A percentile compares a stretch with the other conserved stretches of the same genome.
Conservation (phyloP, 148 eudicot species). For the Arctostaphylos glauca region DNA sequence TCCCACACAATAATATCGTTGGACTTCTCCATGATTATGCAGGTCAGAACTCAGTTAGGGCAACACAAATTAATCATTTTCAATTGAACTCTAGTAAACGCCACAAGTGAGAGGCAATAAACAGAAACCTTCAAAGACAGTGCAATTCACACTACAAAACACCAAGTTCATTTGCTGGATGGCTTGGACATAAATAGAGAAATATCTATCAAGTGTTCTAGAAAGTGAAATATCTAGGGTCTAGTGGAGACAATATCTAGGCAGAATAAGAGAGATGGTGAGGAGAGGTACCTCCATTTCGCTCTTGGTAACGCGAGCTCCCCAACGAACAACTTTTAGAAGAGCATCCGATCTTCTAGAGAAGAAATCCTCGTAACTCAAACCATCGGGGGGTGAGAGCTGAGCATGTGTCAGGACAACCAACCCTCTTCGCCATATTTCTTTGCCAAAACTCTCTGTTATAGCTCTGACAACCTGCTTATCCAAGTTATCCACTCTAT, state of each 20-base stretch:
- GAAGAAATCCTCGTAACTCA: slow-evolving; percentile 80
- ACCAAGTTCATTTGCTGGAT: not conserved
- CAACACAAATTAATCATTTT: not conserved
- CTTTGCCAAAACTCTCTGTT: slow-evolving; percentile 80
- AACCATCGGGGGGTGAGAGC: slow-evolving; percentile 91
- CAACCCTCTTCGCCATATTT: slow-evolving; percentile 78
- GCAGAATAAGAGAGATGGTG: not conserved
- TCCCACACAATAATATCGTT: not conserved
- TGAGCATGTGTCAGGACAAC: slow-evolving; percentile 96
- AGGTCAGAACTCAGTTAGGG: not conserved
- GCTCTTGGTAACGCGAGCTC: slow-evolving; percentile 59
- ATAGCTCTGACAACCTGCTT: slow-evolving; percentile 81
- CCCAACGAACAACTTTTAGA: slow-evolving; percentile 66
- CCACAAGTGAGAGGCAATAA: not conserved
- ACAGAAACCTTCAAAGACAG: not conserved
- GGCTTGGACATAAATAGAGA: not conserved
- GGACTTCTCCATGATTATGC: not conserved
- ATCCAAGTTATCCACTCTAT: slow-evolving; percentile 93
- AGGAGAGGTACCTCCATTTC: slow-evolving; percentile 35
- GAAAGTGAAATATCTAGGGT: not conserved
- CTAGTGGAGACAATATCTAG: not conserved
- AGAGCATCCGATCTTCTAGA: slow-evolving; percentile 79
- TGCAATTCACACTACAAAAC: not conserved
- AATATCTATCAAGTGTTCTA: not conserved
- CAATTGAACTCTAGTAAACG: not conserved